Evolutionary conservation across 1,139 yeast genomes (phyloP).

Genomic region (Protomyces gravidus): DNA sequence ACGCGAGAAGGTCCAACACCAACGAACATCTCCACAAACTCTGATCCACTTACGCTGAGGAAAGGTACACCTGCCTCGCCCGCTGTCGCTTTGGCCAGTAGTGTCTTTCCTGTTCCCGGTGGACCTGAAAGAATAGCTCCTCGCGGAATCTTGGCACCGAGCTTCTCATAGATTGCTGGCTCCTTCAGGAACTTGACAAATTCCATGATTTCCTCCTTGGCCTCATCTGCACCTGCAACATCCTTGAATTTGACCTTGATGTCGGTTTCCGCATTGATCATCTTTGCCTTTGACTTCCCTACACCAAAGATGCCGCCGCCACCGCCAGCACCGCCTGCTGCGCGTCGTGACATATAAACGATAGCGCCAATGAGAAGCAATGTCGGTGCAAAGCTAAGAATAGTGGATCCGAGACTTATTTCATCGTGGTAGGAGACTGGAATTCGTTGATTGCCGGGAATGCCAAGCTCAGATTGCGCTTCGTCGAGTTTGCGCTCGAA

Average conservation of each 20-base stretch:
- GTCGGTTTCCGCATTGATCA: conserved; percentile 87
- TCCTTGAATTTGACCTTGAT: conserved; percentile 83
- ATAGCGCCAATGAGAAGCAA: conserved; percentile 78
- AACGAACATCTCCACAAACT: conserved; percentile 96
- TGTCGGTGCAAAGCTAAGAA: conserved; percentile 80
- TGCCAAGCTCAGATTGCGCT: conserved; percentile 64
- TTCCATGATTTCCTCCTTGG: conserved; percentile 97
- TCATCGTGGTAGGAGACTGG: conserved; percentile 79
- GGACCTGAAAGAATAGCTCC: conserved; percentile 97
- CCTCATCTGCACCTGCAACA: conserved; percentile 96
- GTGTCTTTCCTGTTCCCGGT: conserved; percentile 99
- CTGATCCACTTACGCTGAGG: conserved; percentile 93
- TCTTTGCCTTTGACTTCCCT: conserved; percentile 54
- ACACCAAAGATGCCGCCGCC: conserved; percentile 54
- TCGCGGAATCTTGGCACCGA: conserved; percentile 96
- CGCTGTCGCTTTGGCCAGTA: conserved; percentile 96
- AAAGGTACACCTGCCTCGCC: conserved; percentile 99
- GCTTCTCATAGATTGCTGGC: conserved; percentile 79
- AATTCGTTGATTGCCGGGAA: conserved; percentile 61
- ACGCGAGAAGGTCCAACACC: conserved; percentile 99
- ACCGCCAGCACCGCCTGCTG: conserved; percentile 53
- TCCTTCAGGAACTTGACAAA: conserved; percentile 87
- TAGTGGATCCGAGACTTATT: conserved; percentile 57
- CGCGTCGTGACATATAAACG: conserved; percentile 60
- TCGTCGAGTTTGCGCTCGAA: conserved; percentile 79